These are phyloP conservation scores for Fusarium nisikadoi DNA, from an alignment of 2,329 filamentous ascomycete genomes.

Conservation along the genomic window DNA sequence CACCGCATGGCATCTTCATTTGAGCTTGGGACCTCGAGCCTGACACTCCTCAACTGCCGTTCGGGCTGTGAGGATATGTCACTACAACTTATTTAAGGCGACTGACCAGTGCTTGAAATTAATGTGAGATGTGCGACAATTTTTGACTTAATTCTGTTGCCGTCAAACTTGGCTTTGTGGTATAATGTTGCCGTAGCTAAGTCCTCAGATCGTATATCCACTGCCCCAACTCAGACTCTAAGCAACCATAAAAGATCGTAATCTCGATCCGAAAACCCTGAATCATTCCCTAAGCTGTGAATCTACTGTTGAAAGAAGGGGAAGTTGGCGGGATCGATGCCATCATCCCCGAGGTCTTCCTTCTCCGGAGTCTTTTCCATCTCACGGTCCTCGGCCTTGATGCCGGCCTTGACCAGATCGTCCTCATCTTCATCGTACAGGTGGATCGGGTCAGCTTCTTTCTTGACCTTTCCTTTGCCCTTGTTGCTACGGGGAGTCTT, in stretches of 20 bases:
- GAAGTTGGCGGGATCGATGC: constrained; percentile 2
- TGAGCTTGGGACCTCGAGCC: not conserved
- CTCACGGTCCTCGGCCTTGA: constrained; percentile 35
- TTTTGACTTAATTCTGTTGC: constrained; percentile 5
- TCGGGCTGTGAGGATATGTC: not conserved
- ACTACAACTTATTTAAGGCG: not conserved
- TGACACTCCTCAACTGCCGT: constrained; percentile 1
- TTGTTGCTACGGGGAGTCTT: constrained; percentile 47
- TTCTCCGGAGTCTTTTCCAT: constrained; percentile 35
- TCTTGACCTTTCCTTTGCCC: constrained; percentile 37
- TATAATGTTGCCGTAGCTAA: constrained; percentile 8
- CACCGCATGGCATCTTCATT: not conserved
- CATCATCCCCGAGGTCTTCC: constrained; percentile 10
- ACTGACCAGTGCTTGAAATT: not conserved
- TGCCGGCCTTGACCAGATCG: constrained; percentile 11
- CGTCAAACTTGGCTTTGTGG: constrained; percentile 5
- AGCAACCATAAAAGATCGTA: not conserved
- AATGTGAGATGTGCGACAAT: not conserved
- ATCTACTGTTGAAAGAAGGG: constrained; percentile 15
- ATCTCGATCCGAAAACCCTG: too few species aligned
- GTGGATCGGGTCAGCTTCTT: constrained; percentile 30
- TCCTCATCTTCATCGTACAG: constrained; percentile 29
- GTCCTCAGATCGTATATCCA: constrained; percentile 12
- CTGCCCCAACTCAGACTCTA: not conserved
- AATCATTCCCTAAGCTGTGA: not conserved